Evolutionary conservation across 73 alveolate species (phyloP), one percentile per base, ranked within the genome.

Genomic region (Tetrahymena malaccensis): DNA sequence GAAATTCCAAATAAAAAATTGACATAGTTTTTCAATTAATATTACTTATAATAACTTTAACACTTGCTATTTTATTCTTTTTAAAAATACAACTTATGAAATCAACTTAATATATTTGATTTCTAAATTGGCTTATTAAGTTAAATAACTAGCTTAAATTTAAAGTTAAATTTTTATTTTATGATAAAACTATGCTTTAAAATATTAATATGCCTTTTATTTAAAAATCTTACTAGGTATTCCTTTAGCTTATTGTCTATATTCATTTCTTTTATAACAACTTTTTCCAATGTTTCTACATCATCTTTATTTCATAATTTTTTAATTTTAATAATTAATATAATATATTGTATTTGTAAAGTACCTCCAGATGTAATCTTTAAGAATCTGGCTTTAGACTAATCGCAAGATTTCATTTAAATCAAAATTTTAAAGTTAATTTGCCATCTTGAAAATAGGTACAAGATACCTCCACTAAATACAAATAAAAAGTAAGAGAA

Each of bases 401-500:
- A 56, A 35, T 70, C 56, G 44, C 97, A 95, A 37, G 70, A 35
- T 25, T 85, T 43, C 85, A 85, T 85, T 57, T 50, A 85, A 25
- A 95, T 35, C 84, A 93, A 33, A 37, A 95, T 95, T 31, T 57
- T 95, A 40, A 95, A 85, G 55, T 89, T 95, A 31, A 43, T 43
- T 85, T 95, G 94, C 97, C 97, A 95, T 89, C 97, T 85, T 34
- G 95, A 17, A 85, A 95, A 85, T 35, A 95, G 31, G 83, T 95
- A 95, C 21, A 93, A 33, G 35, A 95, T 43, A 34, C 97, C 97
- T 70, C 94, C 96, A 85, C 43, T 38, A 27, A 70, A 70, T 27
- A 89, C 84, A 55, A 93, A 85, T 22, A 93, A 50, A 89, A 85
- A 10, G 93, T 56, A 85, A 44, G 70, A 95, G 27, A 93, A 21